phyloP scores from a whole-genome alignment of 257 asterid species.

The Schizonepeta tenuifolia region DNA sequence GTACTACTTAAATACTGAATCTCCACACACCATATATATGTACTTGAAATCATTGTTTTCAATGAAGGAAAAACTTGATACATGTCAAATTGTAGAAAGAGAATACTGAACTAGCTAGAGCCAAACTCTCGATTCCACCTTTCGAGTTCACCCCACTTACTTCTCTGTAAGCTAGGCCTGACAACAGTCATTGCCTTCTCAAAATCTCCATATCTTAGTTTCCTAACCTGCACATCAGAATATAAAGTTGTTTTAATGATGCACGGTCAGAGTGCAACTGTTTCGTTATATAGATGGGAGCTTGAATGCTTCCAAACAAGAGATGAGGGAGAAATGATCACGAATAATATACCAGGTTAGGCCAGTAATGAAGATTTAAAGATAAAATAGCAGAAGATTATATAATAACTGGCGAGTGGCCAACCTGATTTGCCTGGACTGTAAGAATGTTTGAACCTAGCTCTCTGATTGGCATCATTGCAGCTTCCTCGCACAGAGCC shows the following conservation, averaged over 20 bases:
- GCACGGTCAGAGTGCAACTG: neutral
- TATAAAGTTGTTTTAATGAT: neutral
- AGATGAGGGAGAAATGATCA: neutral
- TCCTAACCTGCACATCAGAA: constrained; percentile 65
- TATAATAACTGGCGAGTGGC: neutral
- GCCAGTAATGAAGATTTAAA: neutral
- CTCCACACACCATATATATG: constrained; percentile 12
- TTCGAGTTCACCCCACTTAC: constrained; percentile 94
- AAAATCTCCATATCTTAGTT: constrained; percentile 74
- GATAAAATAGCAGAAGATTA: constrained; percentile 18
- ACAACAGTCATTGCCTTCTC: constrained; percentile 80
- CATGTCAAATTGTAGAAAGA: neutral
- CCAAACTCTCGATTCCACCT: constrained; percentile 91
- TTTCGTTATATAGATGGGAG: neutral
- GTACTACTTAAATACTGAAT: neutral
- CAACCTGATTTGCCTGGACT: constrained; percentile 75
- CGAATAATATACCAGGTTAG: neutral
- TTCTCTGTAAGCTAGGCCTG: constrained; percentile 85
- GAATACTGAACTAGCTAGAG: constrained; percentile 50
- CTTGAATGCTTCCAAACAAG: neutral
- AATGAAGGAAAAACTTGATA: neutral
- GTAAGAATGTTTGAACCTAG: constrained; percentile 85
- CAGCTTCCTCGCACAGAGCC: constrained; percentile 96
- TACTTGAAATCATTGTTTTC: constrained; percentile 12
- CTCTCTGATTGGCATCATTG: constrained; percentile 98